These are phyloP conservation scores for Alternaria triticimaculans DNA, from an alignment of 2,329 filamentous ascomycete genomes.

Conservation along the genomic window DNA sequence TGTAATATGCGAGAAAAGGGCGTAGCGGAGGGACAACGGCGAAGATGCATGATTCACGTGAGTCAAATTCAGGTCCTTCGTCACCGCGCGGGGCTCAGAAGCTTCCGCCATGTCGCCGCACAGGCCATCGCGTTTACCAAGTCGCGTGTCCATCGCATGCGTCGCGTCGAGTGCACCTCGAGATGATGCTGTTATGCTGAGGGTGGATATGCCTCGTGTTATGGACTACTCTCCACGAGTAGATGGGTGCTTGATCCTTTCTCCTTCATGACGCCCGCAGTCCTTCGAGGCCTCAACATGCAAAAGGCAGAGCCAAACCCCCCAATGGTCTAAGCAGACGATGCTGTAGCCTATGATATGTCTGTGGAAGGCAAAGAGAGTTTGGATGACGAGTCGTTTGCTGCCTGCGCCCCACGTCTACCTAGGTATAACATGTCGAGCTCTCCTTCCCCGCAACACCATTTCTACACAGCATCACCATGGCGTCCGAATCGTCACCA, in stretches of 20 bases:
- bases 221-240: not conserved
- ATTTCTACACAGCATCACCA: constrained; percentile 20
- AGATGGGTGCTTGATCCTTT: not conserved
- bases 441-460: constrained; percentile 18
- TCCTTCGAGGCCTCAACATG: not conserved
- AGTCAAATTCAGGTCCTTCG: constrained; percentile 39
- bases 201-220: not conserved
- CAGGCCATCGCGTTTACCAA: constrained; percentile 23
- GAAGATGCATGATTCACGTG: constrained; percentile 38
- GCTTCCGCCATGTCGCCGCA: constrained; percentile 17
- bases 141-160: constrained; percentile 9
- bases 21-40: constrained; percentile 22
- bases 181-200: not conserved
- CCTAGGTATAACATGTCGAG: constrained; percentile 4
- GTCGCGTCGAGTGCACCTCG: not conserved
- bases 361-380: not conserved
- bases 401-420: constrained; percentile 25
- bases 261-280: not conserved
- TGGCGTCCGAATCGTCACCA: constrained; percentile 39
- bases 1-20: constrained; percentile 32
- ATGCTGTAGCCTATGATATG: not conserved
- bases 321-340: not conserved
- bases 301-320: not conserved
- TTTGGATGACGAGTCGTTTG: constrained; percentile 17
- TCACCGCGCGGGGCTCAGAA: constrained; percentile 32